These are phyloP conservation scores for Sporothrix protearum DNA, from an alignment of 2,329 filamentous ascomycete genomes.

Conservation along the genomic window DNA sequence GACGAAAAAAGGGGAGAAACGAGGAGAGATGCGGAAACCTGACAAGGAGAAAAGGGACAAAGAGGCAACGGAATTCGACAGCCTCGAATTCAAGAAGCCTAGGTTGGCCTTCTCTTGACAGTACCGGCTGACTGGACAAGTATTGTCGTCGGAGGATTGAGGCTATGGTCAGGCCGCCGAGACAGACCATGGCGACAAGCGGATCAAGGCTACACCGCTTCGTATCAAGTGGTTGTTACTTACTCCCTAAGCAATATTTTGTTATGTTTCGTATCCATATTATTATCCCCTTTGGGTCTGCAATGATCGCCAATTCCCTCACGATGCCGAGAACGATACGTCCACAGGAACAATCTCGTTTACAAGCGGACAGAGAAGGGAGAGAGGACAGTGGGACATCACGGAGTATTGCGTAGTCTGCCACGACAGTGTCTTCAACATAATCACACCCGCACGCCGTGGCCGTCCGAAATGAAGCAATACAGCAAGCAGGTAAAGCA, in stretches of 20 bases:
- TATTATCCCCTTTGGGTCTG: background rate
- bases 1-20: background rate
- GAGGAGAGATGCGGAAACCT: background rate
- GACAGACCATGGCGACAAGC: background rate
- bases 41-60: background rate
- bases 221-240: background rate
- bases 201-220: slow-evolving; percentile 2
- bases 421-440: background rate
- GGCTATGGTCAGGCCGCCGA: background rate
- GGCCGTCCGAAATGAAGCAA: background rate
- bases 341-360: background rate
- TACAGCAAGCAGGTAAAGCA: background rate
- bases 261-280: background rate
- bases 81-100: background rate
- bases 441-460: background rate
- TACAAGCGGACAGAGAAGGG: background rate
- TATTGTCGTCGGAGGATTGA: background rate
- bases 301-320: slow-evolving; percentile 12
- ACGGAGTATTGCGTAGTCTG: background rate
- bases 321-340: background rate
- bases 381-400: background rate
- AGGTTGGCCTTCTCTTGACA: background rate
- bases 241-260: background rate
- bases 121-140: background rate
- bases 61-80: background rate